Conservation (phyloP, 2,329 filamentous ascomycete species). For the Pezicula rhizophila region DNA sequence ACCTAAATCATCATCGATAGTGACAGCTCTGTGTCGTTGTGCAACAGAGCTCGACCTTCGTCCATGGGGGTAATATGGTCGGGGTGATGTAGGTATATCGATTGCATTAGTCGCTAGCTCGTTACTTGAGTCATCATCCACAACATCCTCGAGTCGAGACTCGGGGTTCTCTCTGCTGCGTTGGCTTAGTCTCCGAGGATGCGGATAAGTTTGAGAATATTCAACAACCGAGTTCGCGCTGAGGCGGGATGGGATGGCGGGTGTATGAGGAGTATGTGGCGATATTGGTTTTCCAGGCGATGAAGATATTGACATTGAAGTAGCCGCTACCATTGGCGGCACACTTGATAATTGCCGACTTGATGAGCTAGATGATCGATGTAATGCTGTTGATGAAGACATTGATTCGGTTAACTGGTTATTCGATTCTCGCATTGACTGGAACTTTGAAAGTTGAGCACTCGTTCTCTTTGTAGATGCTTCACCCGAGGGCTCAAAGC, state of each 20-base stretch:
- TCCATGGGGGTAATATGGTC: slow-evolving; percentile 45
- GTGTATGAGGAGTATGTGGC: slow-evolving; percentile 85
- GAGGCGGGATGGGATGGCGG: slow-evolving; percentile 86
- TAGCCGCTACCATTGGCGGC: slow-evolving; percentile 62
- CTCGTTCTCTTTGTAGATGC: slow-evolving; percentile 68
- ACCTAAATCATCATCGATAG: slow-evolving; percentile 52
- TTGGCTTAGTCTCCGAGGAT: slow-evolving; percentile 20
- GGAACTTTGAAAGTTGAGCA: slow-evolving; percentile 77
- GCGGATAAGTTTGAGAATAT: slow-evolving; percentile 47
- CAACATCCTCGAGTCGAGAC: slow-evolving; percentile 17
- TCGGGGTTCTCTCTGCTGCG: slow-evolving; percentile 17
- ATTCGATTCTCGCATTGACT: slow-evolving; percentile 83
- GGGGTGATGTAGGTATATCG: slow-evolving; percentile 67
- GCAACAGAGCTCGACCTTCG: slow-evolving; percentile 66
- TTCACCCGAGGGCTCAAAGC: slow-evolving; percentile 65
- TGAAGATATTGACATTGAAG: slow-evolving; percentile 76
- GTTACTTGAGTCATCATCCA: slow-evolving; percentile 28
- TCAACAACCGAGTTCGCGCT: slow-evolving; percentile 84
- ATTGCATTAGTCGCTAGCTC: slow-evolving; percentile 58
- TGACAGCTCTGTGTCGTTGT: slow-evolving; percentile 50
- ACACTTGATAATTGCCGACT: slow-evolving; percentile 54
- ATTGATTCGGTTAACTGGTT: slow-evolving; percentile 87
- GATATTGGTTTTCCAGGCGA: slow-evolving; percentile 88
- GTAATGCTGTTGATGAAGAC: slow-evolving; percentile 79
- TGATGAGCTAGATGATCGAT: slow-evolving; percentile 73